Percentiles rank a stretch among this genome's conserved stretches.
These are phyloP conservation scores for Sporothrix variecibatus DNA, from an alignment of 2,329 filamentous ascomycete genomes.

Conservation along the genomic window DNA sequence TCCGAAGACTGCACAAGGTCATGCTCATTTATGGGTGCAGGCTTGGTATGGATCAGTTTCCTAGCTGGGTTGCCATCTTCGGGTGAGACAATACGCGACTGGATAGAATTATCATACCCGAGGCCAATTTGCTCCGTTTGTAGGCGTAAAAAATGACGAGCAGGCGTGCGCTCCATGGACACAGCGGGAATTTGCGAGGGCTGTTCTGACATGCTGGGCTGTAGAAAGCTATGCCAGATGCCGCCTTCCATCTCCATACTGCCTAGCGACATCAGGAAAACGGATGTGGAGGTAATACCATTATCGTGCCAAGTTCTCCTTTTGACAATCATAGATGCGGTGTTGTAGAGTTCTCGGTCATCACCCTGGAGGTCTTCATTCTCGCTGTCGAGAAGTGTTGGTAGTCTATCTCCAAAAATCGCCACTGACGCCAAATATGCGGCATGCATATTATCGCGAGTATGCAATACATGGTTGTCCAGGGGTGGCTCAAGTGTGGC, in stretches of 20 bases:
- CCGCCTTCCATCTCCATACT: slow-evolving; percentile 44
- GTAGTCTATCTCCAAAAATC: slow-evolving; percentile 48
- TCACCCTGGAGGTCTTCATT: slow-evolving; percentile 46
- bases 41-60: background rate
- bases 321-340: slow-evolving; percentile 49
- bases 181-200: background rate
- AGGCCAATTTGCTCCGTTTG: background rate
- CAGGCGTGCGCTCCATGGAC: background rate
- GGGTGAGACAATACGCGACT: background rate
- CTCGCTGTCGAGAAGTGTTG: slow-evolving; percentile 49
- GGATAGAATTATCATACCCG: background rate
- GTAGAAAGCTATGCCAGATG: slow-evolving; percentile 47
- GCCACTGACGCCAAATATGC: slow-evolving; percentile 56
- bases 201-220: slow-evolving; percentile 33
- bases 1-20: no score
- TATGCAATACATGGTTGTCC: background rate
- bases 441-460: slow-evolving; percentile 43
- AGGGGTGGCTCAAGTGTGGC: slow-evolving; percentile 17
- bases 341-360: slow-evolving; percentile 48
- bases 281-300: slow-evolving; percentile 49
- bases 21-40: background rate
- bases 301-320: slow-evolving; percentile 50
- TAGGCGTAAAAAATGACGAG: background rate
- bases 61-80: background rate
- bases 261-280: slow-evolving; percentile 55